Percentiles rank a stretch among this genome's conserved stretches.
Evolutionary conservation across 2,329 filamentous ascomycete genomes (phyloP).

Genomic region (Verticillium dahliae): DNA sequence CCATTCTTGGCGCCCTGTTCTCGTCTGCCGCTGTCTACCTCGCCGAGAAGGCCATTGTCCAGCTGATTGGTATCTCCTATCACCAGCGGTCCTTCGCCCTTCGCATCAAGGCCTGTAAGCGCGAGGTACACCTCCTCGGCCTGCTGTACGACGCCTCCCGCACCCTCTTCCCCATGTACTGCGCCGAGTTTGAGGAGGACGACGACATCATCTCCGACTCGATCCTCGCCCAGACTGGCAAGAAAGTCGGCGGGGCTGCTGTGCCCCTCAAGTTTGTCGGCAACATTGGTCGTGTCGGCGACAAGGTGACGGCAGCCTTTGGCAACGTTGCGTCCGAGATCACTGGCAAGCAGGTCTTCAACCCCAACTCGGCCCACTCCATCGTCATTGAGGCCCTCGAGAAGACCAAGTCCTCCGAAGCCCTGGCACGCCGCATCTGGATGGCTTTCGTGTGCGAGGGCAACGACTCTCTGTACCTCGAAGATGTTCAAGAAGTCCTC

Average conservation of each 20-base stretch:
- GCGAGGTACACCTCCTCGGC: conserved; percentile 72
- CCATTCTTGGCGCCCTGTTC: conserved; percentile 60
- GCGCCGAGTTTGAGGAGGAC: conserved; percentile 81
- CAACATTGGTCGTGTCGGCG: conserved; percentile 74
- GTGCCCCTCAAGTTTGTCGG: conserved; percentile 55
- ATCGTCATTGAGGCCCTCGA: conserved; percentile 86
- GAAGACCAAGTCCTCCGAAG: conserved; percentile 76
- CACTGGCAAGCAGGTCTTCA: conserved; percentile 92
- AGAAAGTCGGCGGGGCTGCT: conserved; percentile 29
- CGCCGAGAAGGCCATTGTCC: conserved; percentile 71
- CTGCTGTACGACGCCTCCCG: conserved; percentile 87
- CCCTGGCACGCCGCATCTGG: conserved; percentile 91
- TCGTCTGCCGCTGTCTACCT: conserved; percentile 66
- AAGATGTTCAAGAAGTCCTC: conserved; percentile 85
- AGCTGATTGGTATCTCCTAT: conserved; percentile 79
- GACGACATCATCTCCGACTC: conserved; percentile 84
- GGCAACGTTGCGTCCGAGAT: conserved; percentile 92
- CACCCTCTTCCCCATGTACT: conserved; percentile 85
- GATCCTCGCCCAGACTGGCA: conserved; percentile 45
- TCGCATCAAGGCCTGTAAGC: conserved; percentile 84
- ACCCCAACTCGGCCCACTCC: conserved; percentile 82
- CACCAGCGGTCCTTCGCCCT: conserved; percentile 78
- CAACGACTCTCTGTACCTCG: conserved; percentile 67
- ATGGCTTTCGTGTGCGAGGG: conserved; percentile 96
- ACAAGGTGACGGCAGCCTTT: conserved; percentile 89